Evolutionary conservation across 225 moss, liverwort and hornwort species (phyloP), one percentile per base, ranked within the genome.

Genomic region (Takakia lepidozioides): DNA sequence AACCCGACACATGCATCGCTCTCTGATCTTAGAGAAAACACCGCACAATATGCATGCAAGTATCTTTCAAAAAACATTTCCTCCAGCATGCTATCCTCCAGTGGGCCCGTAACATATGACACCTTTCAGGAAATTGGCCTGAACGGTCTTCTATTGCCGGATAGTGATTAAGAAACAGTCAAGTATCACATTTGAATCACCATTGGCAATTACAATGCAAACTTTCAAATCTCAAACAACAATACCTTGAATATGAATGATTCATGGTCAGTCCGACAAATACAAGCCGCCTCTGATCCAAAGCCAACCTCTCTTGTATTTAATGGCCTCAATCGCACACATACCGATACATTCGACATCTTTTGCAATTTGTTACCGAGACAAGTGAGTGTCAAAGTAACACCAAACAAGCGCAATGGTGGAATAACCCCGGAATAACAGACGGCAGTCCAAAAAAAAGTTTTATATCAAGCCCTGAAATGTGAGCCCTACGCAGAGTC

Each of bases 211-310:
- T 17, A 16, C 6, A 15, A 9, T 46, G 11, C 45, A 18, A 0
- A 25, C 10, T 46, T 25, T 5, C 45, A 2, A 10, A 21, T 23
- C 25, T 25, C 45, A 10, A 46, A 21, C 8, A 50, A 16, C 35
- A 20, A 22, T 48, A 83, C 83, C 66, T 75, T 50, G 49, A 83
- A 67, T 14, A 22, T 42, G 57, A 67, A 49, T 19, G 79, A 79
- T 19, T 66, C 39, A 10, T 58, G 17, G 48, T 72, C 55, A 4
- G 39, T 27, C 22, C 45, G 38, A 13, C 42, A 38, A 28, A 67
- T 43, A 51, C 58, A 62, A 52, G 50, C 28, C 19, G 41, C 44
- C 11, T 27, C 44, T 19, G 69, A 51, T 61, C 34, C 58, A 48
- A 54, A 53, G 38, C 30, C 59, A 18, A 24, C 22, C 49, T 79